A percentile compares a stretch with the other conserved stretches of the same genome.
These are phyloP conservation scores for Blastobotrys parvus DNA, from an alignment of 805 yeast genomes.

Conservation along the genomic window DNA sequence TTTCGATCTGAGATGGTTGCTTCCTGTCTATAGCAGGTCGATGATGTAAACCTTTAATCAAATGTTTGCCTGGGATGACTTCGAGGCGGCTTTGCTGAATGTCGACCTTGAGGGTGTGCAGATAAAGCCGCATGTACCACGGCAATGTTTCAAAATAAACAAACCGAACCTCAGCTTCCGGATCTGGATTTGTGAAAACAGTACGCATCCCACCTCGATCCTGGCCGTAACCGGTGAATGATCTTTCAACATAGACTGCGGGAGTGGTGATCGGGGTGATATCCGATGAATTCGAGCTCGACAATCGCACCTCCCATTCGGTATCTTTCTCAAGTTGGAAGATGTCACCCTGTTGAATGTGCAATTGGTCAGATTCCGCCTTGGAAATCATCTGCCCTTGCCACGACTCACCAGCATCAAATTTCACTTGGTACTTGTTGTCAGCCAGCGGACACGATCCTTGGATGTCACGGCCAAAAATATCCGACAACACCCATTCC, in stretches of 20 bases:
- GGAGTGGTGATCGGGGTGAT: slow-evolving; percentile 38
- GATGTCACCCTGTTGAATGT: neutral
- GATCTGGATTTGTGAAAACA: slow-evolving; percentile 60
- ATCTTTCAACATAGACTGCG: slow-evolving; percentile 69
- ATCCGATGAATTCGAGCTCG: slow-evolving; percentile 19
- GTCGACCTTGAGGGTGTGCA: slow-evolving; percentile 52
- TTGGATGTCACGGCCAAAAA: slow-evolving; percentile 61
- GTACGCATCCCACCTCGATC: slow-evolving; percentile 85
- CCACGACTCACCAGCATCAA: slow-evolving; percentile 13
- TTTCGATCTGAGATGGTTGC: slow-evolving; percentile 78
- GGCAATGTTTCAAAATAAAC: slow-evolving; percentile 77
- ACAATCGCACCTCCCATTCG: slow-evolving; percentile 32
- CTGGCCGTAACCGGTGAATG: slow-evolving; percentile 86
- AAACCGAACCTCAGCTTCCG: slow-evolving; percentile 37
- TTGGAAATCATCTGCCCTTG: neutral
- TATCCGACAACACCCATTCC: slow-evolving; percentile 46
- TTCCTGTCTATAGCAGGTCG: slow-evolving; percentile 71
- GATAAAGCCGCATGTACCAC: slow-evolving; percentile 81
- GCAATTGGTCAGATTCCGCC: neutral
- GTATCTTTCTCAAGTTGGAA: slow-evolving; percentile 1
- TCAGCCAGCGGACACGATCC: slow-evolving; percentile 58
- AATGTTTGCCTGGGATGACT: slow-evolving; percentile 20
- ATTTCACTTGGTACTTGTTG: slow-evolving; percentile 27
- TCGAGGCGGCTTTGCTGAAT: slow-evolving; percentile 13
- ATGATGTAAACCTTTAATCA: slow-evolving; percentile 50